phyloP scores from a whole-genome alignment of 2,329 filamentous ascomycete genomes.

The Aspergillus brasiliensis region DNA sequence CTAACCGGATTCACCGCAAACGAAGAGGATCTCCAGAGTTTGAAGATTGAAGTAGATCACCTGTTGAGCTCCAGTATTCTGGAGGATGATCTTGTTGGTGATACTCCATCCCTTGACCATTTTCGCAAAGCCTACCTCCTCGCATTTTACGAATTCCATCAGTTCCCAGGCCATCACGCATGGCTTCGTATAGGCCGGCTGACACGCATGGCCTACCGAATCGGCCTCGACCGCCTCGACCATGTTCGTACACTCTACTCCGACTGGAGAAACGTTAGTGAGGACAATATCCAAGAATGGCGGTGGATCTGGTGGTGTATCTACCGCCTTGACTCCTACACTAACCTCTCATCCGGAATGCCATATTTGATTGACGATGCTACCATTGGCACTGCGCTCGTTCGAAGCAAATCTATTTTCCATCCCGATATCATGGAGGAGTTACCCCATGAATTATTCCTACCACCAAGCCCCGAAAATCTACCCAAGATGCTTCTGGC shows the following conservation, averaged over 20 bases:
- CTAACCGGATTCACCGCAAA: constrained; percentile 12
- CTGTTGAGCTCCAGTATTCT: constrained; percentile 16
- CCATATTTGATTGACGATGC: constrained; percentile 17
- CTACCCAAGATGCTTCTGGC: background rate
- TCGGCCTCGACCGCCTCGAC: constrained; percentile 40
- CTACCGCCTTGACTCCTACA: constrained; percentile 41
- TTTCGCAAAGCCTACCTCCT: constrained; percentile 38
- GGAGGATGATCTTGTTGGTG: constrained; percentile 14
- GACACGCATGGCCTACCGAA: constrained; percentile 37
- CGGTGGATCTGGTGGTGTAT: constrained; percentile 41
- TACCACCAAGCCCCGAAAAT: background rate
- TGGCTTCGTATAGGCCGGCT: constrained; percentile 38
- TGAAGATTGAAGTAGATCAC: constrained; percentile 6
- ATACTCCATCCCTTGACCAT: constrained; percentile 24
- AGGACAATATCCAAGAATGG: constrained; percentile 41
- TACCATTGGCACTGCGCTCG: constrained; percentile 3
- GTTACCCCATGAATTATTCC: background rate
- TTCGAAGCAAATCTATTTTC: background rate
- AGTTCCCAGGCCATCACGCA: constrained; percentile 35
- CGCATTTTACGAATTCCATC: constrained; percentile 42
- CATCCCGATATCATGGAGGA: too few species aligned
- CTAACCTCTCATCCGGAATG: constrained; percentile 33
- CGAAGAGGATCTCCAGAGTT: background rate
- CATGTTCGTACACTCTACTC: constrained; percentile 27
- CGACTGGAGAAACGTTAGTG: constrained; percentile 23